Evolutionary conservation across 441 rosid species (phyloP).

Genomic region (Populus hybrid): DNA sequence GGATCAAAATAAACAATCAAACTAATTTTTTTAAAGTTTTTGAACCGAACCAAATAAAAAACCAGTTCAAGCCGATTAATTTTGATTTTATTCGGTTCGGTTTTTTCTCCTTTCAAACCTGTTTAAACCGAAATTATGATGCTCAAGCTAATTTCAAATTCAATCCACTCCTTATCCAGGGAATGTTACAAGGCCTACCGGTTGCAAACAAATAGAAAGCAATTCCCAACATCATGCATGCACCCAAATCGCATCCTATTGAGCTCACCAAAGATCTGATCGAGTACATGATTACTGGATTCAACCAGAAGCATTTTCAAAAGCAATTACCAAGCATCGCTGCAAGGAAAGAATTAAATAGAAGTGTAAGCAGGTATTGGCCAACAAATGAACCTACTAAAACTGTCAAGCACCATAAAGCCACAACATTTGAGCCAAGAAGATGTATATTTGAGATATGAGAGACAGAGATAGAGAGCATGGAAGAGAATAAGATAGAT

Average conservation of each 20-base stretch:
- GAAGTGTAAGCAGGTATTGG: neutral
- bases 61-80: no score
- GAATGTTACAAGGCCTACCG: neutral
- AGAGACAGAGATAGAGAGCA: no score
- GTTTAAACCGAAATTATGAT: neutral
- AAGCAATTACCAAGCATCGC: neutral
- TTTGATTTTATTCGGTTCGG: no score
- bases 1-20: no score
- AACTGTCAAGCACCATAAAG: no score
- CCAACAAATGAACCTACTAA: no score
- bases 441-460: no score
- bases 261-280: neutral
- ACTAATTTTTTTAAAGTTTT: no score
- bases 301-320: neutral
- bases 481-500: no score
- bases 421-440: no score
- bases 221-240: neutral
- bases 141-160: neutral
- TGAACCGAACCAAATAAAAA: no score
- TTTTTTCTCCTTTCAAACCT: no score
- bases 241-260: neutral
- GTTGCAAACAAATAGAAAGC: slow-evolving; percentile 3
- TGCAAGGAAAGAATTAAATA: neutral
- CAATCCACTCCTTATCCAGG: neutral
- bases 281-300: neutral